Base-by-base conservation (phyloP, 2,329 filamentous ascomycete genomes). In the Fusarium nygamai region DNA sequence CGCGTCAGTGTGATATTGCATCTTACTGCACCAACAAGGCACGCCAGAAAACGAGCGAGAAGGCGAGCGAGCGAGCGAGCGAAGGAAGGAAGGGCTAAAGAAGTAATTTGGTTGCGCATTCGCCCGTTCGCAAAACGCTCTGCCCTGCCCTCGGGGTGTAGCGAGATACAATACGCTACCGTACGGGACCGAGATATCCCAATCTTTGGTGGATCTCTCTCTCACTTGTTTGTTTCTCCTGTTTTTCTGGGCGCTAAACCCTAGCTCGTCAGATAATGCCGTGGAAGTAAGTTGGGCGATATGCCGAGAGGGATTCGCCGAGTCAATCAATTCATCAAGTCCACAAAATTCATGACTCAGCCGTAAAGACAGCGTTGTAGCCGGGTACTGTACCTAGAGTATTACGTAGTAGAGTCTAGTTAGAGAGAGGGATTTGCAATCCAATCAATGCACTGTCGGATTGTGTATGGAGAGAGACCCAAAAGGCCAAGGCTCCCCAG, bases 1-100 rank as follows among this genome's bases (percentile, higher is more conserved):
- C 70, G 72, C 46, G 69, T 73, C 44, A 53, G 53, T 60, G 71
- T 75, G 53, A 67, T 66, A 64, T 73, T 73, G 64, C 67, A 68
- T 77, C 61, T 72, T 61, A 71, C 74, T 63, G 56, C 67, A 53
- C 71, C 61, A 64, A 61, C 67, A 67, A 53, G 67, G 53, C 57
- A 74, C 59, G 58, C 63, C 51, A 50, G 38, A 34, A 38, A 51
- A 38, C 34, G 51, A 39, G 51, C 31, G 47, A n/a, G 47, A 20
- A 17, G 34, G 34, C 34, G 14, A 36, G 34, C 19, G 43, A 27
- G 24, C 47, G 29, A 50, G 29, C 53, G 39, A 58, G 20, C n/a
- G 41, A 57, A 57, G 31, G 43, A 46, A 61, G 38, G 39, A 61
- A 65, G 50, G 50, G 46, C 69, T 67, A 51, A 66, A 63, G 46